Percentiles rank a stretch among this genome's conserved stretches.
Conservation (phyloP, 129 eudicot genomes). For the Flaveria sonorensis region DNA sequence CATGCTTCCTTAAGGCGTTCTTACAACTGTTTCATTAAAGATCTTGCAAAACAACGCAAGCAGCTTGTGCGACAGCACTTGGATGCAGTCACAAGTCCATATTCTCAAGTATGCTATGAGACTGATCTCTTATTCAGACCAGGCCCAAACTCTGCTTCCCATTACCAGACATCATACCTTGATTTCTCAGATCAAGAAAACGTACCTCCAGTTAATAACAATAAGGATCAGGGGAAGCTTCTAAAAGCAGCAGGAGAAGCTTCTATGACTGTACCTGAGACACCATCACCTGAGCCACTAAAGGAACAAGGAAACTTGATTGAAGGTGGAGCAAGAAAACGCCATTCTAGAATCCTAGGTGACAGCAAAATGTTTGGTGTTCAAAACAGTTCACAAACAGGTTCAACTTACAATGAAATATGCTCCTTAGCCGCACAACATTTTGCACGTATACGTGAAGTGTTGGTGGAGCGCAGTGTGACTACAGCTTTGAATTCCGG, state of each 20-base stretch:
- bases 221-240: conserved; percentile 44
- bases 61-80: conserved; percentile 86
- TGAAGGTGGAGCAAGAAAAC: conserved; percentile 79
- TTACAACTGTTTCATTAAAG: conserved; percentile 59
- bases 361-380: conserved; percentile 43
- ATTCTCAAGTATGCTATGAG: conserved; percentile 81
- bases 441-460: conserved; percentile 89
- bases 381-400: conserved; percentile 55
- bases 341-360: conserved; percentile 51
- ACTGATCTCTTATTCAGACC: conserved; percentile 40
- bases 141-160: conserved; percentile 36
- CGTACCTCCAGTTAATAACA: conserved; percentile 51
- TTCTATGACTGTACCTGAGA: conserved; percentile 71
- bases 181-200: conserved; percentile 85
- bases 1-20: conserved; percentile 94
- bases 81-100: conserved; percentile 98
- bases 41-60: conserved; percentile 80
- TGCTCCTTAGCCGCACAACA: conserved; percentile 79
- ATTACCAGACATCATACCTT: conserved; percentile 44
- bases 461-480: conserved; percentile 81
- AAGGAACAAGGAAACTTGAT: conserved; percentile 65
- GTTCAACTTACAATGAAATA: conserved; percentile 69
- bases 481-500: conserved; percentile 81
- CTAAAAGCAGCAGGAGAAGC: conserved; percentile 49
- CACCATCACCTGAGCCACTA: conserved; percentile 81